These are phyloP conservation scores for Leonotis leonurus DNA, from an alignment of 257 asterid genomes.

Conservation along the genomic window DNA sequence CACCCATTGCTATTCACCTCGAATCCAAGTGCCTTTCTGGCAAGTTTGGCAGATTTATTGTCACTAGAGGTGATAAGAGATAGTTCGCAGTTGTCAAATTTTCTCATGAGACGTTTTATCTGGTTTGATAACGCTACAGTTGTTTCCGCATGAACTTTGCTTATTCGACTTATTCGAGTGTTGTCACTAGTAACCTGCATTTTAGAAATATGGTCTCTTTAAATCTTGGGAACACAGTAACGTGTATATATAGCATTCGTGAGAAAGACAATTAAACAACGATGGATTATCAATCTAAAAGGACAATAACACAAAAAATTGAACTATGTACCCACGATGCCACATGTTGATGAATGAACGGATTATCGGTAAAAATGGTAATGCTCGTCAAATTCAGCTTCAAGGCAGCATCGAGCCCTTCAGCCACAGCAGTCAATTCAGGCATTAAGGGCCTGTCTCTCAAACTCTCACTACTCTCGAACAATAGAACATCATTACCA, in stretches of 20 bases:
- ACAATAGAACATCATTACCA: conserved; percentile 33
- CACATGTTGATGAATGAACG: conserved; percentile 28
- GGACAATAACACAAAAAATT: not conserved
- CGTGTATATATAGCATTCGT: no score
- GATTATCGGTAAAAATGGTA: conserved; percentile 22
- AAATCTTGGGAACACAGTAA: not conserved
- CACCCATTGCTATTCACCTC: conserved; percentile 19
- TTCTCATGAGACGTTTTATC: conserved; percentile 29
- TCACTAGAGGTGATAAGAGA: conserved; percentile 22
- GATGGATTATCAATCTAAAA: no score
- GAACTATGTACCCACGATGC: no score
- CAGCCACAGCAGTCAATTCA: conserved; percentile 39
- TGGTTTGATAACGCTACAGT: conserved; percentile 28
- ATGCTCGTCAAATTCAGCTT: conserved; percentile 39
- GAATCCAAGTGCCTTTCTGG: conserved; percentile 28
- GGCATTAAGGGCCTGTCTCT: conserved; percentile 15
- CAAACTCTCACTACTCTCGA: conserved; percentile 44
- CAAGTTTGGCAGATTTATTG: conserved; percentile 35
- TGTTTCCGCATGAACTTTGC: no score
- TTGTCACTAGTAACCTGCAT: conserved; percentile 42
- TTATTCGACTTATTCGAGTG: not conserved
- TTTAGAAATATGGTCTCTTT: not conserved
- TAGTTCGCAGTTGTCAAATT: conserved; percentile 11
- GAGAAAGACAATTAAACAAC: no score
- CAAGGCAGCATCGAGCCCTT: conserved; percentile 45